Percentiles rank a stretch among this genome's conserved stretches.
These are phyloP conservation scores for Murraya koenigii DNA, from an alignment of 345 rosid genomes.

Conservation along the genomic window DNA sequence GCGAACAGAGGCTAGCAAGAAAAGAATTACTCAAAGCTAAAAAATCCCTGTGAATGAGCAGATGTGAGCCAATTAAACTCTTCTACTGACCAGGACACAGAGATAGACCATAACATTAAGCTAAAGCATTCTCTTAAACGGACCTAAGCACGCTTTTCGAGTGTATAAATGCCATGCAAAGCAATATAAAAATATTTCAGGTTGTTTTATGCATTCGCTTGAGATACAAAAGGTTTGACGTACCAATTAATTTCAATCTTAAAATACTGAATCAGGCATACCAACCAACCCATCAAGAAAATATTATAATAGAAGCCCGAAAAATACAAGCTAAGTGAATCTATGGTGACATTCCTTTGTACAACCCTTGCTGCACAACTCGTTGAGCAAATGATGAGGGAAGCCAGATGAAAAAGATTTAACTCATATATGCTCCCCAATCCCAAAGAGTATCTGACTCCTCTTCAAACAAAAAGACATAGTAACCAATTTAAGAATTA, in stretches of 20 bases:
- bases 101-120: neutral
- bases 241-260: neutral
- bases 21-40: neutral
- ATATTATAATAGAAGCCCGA: neutral
- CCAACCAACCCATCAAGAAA: neutral
- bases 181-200: neutral
- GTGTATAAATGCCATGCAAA: neutral
- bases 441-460: neutral
- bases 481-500: neutral
- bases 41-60: neutral
- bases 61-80: neutral
- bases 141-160: neutral
- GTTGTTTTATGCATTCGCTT: neutral
- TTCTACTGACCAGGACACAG: neutral
- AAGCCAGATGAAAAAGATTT: neutral
- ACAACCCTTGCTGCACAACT: neutral
- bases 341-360: neutral
- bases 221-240: neutral
- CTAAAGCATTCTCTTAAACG: neutral
- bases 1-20: neutral
- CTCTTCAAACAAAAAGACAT: neutral
- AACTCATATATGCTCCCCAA: neutral
- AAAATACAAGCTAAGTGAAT: neutral
- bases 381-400: neutral
- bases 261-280: neutral